Evolutionary conservation across 495 filamentous ascomycete genomes (phyloP).

Genomic region (Tuber brumale): DNA sequence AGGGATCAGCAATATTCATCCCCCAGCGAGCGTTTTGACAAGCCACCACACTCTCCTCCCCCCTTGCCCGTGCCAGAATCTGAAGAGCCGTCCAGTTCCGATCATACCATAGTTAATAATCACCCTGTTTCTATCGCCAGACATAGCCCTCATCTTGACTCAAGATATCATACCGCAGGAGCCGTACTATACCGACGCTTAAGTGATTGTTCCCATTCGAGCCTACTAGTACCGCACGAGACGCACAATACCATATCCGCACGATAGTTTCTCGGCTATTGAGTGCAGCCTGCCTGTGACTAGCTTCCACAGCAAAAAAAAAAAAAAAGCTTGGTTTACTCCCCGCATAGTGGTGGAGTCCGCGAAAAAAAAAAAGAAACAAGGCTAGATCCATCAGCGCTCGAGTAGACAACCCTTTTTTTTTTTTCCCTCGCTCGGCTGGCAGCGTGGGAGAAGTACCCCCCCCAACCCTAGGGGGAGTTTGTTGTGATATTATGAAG

Average conservation of each 20-base stretch:
- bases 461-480: background rate
- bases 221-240: background rate
- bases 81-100: background rate
- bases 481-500: background rate
- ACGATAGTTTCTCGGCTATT: background rate
- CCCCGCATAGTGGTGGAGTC: background rate
- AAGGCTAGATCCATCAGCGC: background rate
- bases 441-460: background rate
- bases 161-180: background rate
- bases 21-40: background rate
- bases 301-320: background rate
- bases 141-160: background rate
- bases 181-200: background rate
- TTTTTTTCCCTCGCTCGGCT: background rate
- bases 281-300: background rate
- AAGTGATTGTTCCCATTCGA: background rate
- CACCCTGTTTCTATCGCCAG: background rate
- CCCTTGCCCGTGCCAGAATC: background rate
- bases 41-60: background rate
- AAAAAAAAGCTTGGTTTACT: background rate
- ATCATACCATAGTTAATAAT: background rate
- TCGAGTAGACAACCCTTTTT: background rate
- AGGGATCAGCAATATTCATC: background rate
- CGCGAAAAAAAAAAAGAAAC: background rate
- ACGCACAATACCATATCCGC: background rate